A percentile compares a stretch with the other conserved stretches of the same genome.
Conservation (phyloP, 257 asterid species). For the Przewalskia tangutica region DNA sequence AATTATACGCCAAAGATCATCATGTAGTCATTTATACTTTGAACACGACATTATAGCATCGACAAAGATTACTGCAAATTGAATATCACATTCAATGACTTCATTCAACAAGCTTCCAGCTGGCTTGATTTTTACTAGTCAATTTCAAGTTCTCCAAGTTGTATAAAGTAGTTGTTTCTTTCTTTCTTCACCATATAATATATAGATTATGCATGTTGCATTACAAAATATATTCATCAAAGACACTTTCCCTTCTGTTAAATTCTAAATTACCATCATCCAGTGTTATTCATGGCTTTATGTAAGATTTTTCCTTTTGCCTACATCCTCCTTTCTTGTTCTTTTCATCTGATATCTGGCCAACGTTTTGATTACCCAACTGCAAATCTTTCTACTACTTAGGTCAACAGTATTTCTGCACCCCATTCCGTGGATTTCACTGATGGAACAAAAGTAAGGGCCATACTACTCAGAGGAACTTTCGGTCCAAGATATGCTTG, state of each 20-base stretch:
- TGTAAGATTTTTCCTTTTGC: background rate
- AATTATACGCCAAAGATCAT: background rate
- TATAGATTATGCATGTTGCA: background rate
- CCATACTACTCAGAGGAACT: conserved; percentile 7
- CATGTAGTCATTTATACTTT: background rate
- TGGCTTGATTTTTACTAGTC: background rate
- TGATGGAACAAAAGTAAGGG: background rate
- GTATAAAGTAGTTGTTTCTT: background rate
- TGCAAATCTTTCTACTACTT: conserved; percentile 13
- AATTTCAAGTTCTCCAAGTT: background rate
- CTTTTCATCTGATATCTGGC: background rate
- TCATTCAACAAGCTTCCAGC: background rate
- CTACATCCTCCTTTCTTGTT: background rate
- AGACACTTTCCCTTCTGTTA: background rate
- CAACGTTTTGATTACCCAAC: conserved; percentile 1
- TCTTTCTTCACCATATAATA: background rate
- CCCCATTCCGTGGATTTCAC: background rate
- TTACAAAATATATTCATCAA: background rate
- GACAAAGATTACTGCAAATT: background rate
- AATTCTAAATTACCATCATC: background rate
- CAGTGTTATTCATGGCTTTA: background rate
- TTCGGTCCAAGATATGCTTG: conserved; percentile 1
- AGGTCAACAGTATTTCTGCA: conserved; percentile 8
- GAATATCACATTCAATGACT: background rate
- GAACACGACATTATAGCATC: background rate